These are phyloP conservation scores for Lactarius pseudohatsudake DNA, from an alignment of 768 basidiomycete genomes.

Conservation along the genomic window DNA sequence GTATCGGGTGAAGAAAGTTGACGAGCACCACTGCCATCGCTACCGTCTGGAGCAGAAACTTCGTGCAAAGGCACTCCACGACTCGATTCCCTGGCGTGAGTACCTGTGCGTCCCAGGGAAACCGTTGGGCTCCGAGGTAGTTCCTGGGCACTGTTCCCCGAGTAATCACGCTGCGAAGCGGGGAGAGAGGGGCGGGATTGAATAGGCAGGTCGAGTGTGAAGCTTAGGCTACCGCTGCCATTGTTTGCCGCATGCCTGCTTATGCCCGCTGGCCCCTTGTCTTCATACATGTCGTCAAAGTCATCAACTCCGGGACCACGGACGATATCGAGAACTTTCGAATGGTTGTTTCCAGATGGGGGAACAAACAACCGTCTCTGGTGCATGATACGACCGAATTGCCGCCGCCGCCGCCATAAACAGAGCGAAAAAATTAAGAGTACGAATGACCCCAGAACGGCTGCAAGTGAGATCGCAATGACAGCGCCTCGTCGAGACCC, in stretches of 20 bases:
- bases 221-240: slow-evolving; percentile 29
- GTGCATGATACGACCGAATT: slow-evolving; percentile 31
- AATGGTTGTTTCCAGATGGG: slow-evolving; percentile 20
- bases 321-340: slow-evolving; percentile 29
- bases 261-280: slow-evolving; percentile 12
- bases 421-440: slow-evolving; percentile 46
- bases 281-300: slow-evolving; percentile 24
- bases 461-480: slow-evolving; percentile 62
- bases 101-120: slow-evolving; percentile 23
- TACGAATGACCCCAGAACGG: slow-evolving; percentile 51
- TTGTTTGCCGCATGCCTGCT: slow-evolving; percentile 4
- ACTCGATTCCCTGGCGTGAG: slow-evolving; percentile 26
- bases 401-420: slow-evolving; percentile 49
- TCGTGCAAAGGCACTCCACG: slow-evolving; percentile 24
- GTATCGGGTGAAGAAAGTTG: slow-evolving; percentile 19
- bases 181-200: slow-evolving; percentile 25
- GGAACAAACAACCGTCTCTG: slow-evolving; percentile 33
- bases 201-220: slow-evolving; percentile 30
- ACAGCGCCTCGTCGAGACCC: slow-evolving; percentile 54
- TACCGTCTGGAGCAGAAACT: slow-evolving; percentile 12
- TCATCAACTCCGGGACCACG: slow-evolving; percentile 19
- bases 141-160: slow-evolving; percentile 27
- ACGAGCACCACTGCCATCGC: slow-evolving; percentile 5
- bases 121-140: slow-evolving; percentile 30
- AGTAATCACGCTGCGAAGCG: slow-evolving; percentile 24